A percentile compares a stretch with the other conserved stretches of the same genome.
Evolutionary conservation across 306 rosid species (phyloP).

Genomic region (Lagenaria siceraria): DNA sequence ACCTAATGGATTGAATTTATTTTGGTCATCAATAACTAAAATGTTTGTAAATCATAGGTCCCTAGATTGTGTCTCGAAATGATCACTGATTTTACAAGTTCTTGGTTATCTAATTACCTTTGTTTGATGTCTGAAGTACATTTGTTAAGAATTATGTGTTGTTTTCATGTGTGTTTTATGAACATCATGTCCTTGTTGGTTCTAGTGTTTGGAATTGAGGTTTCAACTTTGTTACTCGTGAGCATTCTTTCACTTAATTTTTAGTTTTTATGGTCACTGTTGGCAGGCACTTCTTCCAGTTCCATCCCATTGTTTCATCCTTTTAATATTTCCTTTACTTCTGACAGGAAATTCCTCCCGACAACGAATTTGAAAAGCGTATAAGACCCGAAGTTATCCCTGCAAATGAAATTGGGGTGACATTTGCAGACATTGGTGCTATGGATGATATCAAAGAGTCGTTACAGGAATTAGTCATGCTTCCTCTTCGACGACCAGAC

Average conservation of each 20-base stretch:
- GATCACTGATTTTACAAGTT: not conserved
- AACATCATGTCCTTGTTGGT: not conserved
- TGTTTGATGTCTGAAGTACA: not conserved
- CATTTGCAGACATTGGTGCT: conserved; percentile 57
- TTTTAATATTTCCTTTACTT: not conserved
- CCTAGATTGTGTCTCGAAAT: not conserved
- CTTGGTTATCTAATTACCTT: not conserved
- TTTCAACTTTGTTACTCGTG: not conserved
- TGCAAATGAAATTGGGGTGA: conserved; percentile 55
- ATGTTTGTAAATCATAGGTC: not conserved
- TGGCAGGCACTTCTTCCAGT: not conserved
- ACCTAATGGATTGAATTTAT: not conserved
- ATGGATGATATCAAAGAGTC: conserved; percentile 53
- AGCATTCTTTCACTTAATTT: not conserved
- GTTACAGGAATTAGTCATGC: conserved; percentile 60
- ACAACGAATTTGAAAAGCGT: conserved; percentile 64
- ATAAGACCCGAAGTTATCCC: conserved; percentile 55
- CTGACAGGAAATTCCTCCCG: conserved; percentile 44
- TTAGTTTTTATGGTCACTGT: not conserved
- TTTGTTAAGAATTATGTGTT: not conserved
- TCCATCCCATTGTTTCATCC: not conserved
- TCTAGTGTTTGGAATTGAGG: not conserved
- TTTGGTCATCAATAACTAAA: not conserved
- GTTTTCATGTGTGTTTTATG: not conserved
- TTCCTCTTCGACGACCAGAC: conserved; percentile 61